Evolutionary conservation across 495 filamentous ascomycete species (phyloP), one percentile per base, ranked within the genome.

Genomic region (Aspergillus conjunctus): DNA sequence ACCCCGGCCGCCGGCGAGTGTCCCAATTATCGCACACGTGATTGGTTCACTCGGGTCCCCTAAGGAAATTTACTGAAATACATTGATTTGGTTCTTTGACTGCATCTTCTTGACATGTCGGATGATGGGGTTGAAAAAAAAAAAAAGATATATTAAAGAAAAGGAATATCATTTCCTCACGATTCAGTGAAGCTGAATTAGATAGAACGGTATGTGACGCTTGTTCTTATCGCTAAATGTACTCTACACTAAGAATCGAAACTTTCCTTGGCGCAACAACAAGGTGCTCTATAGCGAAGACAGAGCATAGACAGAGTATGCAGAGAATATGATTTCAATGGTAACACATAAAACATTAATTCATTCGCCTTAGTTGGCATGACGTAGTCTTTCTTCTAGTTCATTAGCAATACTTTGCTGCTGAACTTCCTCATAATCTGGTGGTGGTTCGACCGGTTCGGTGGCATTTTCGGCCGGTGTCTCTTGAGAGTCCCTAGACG

Each of bases 371-470:
- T 54, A 76, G 48, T 68, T 75, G 54, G 67, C 65, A 22, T 70
- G 68, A 30, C 78, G 77, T 58, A 80, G 59, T 55, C 71, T 66
- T 56, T 73, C 77, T 65, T 88, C 86, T 21, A 87, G 63, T 51
- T 83, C 85, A 22, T 84, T 71, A 31, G 77, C 85, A n/a, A 97
- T 79, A 61, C 88, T 91, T 60, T 89, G 85, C 57, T 85, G 81
- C 73, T 97, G 94, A 31, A 88, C 90, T 69, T 96, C 92, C 68
- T 97, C 90, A 71, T 98, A 98, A 37, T 90, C 91, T 34, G 94
- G 94, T 32, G 94, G 94, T 15, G 93, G 92, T 60, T 93, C 94
- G 59, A 84, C 77, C 0, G 92, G 92, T 18, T 79, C 68, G 1
- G 70, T 26, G 0, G 61, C 66, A 12, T 60, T 60, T 9, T 64